Base-by-base conservation (phyloP, 257 asterid species). In the Primulina huaijiensis region DNA sequence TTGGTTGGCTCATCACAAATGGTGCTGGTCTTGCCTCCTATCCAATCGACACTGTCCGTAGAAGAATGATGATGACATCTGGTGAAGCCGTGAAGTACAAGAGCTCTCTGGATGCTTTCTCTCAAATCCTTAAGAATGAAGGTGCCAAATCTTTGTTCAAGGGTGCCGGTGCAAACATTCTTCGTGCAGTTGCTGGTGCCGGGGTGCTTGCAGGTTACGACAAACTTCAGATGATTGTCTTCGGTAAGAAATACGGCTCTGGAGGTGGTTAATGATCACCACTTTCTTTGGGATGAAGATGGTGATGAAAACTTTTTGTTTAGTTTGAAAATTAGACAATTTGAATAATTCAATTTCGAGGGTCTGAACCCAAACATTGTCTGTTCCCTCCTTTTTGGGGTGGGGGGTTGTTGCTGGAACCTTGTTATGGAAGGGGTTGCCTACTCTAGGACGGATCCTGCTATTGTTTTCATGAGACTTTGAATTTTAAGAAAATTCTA, bases 61-160 rank as follows among this genome's bases (percentile, higher is more conserved):
- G 76, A 72, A 72, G 76, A 72, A 72, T 72, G 76, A 72, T 72
- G 76, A 72, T 64, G 76, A 72, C 76, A 14, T 72, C 70, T 12
- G 70, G 70, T 33, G 70, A 72, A 53, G 76, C 76, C 5, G 70
- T 64, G 57, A 72, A 72, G 62, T 72, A 64, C 64, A 64, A 64
- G 60, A 72, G 71, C 33, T 72, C 71, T 12, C 33, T 72, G n/a
- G 70, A 72, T 40, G 74, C 74, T 16, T 70, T 70, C 9, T 29
- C 74, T 29, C 74, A 70, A 62, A 61, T 70, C 50, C 35, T 70
- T 8, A 70, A 70, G 74, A 70, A 70, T 8, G 74, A 70, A 31
- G 74, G 67, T 59, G n/a, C 74, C 7, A 60, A 70, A 60, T 70
- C 67, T 58, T 65, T 70, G 23, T 70, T 70, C 12, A 72, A 72